Base-by-base conservation (phyloP, 768 basidiomycete species). In the Suillus bovinus region DNA sequence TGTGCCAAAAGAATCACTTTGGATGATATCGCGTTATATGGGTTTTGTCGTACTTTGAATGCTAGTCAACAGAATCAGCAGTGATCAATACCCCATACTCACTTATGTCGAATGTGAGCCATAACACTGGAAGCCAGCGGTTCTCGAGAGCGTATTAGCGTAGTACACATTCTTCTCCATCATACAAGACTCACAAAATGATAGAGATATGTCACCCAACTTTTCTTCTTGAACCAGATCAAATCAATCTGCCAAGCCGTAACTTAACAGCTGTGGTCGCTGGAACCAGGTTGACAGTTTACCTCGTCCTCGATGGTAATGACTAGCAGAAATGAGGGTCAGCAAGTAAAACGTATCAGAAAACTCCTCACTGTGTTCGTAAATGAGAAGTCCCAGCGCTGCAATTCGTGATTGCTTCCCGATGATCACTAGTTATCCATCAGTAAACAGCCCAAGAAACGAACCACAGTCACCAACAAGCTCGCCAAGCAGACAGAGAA, bases 171-270 rank as follows among this genome's bases (percentile, higher is more conserved):
- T 31, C 11, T 33, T 52, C 50, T 52, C 3, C 13, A 33, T 8
- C 31, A 49, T 47, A 11, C 10, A 34, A 31, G 17, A 56, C 64
- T n/a, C 53, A 65, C 62, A 31, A 65, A 60, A 47, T 55, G 16
- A 53, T 65, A 63, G 10, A 65, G 52, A 44, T 56, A 59, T n/a
- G 59, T 59, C 27, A 65, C 42, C 64, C 64, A 65, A 41, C 53
- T 60, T 44, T 39, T 63, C 29, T 49, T 59, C 52, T 53, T 63
- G 38, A 42, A 38, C 62, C 62, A 65, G 11, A 65, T 34, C n/a
- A 65, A 44, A 34, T 63, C 64, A 50, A 63, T 34, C 64, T 65
- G n/a, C 10, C 10, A 36, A 27, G 5, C 36, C 27, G 24, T 10
- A 34, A 7, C 13, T 59, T 7, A 55, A 22, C 27, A 17, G n/a